A percentile compares a stretch with the other conserved stretches of the same genome.
phyloP scores from a whole-genome alignment of 2,329 filamentous ascomycete species.

The Nigrograna mackinnonii region DNA sequence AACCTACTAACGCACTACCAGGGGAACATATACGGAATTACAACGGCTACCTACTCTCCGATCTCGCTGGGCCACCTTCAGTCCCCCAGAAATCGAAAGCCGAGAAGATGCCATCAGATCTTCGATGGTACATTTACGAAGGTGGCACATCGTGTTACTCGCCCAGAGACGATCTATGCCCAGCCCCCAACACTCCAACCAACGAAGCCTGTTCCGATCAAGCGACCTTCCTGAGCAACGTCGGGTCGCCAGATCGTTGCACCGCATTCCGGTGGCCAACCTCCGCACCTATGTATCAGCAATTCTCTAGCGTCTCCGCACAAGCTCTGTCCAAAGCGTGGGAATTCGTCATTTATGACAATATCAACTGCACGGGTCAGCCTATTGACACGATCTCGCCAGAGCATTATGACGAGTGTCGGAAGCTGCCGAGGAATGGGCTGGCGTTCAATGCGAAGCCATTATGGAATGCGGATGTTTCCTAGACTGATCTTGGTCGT shows the following conservation, averaged over 20 bases:
- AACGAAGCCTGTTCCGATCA: background rate
- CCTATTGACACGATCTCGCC: conserved; percentile 1
- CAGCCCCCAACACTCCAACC: background rate
- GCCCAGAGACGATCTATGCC: background rate
- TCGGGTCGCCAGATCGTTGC: background rate
- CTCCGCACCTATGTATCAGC: background rate
- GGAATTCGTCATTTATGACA: conserved; percentile 4
- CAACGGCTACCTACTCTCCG: conserved; percentile 13
- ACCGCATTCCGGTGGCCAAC: background rate
- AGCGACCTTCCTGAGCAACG: background rate
- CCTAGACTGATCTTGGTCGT: background rate
- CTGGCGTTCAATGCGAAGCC: background rate
- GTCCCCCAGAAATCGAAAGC: conserved; percentile 3
- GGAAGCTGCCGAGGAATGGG: background rate
- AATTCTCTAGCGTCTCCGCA: background rate
- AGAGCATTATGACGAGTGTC: conserved; percentile 2
- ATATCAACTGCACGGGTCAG: conserved; percentile 2
- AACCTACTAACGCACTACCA: background rate
- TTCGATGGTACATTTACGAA: conserved; percentile 2
- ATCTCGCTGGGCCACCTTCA: conserved; percentile 7
- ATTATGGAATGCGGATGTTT: conserved; percentile 8
- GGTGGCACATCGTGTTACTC: conserved; percentile 2
- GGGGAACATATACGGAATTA: conserved; percentile 12
- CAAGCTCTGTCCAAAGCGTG: background rate
- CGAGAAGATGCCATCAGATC: conserved; percentile 3